These are phyloP conservation scores for Zea mays DNA, from an alignment of 176 grass and related monocot genomes.

Conservation along the genomic window Zm-B73-REFERENCE-NAM-5.0 NC_050100.1:17433501-17434000, in stretches of 20 bases:
- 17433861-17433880: constrained; percentile 99
- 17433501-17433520: constrained; percentile 92
- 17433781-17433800: constrained; percentile 26
- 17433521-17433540: constrained; percentile 96
- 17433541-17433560: constrained; percentile 98
- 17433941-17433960: constrained; percentile 72
- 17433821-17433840: constrained; percentile 26
- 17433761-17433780: constrained; percentile 51
- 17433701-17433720: constrained; percentile 99
- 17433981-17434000: constrained; percentile 36
- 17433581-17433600: constrained; percentile 98
- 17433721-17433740: constrained; percentile 99
- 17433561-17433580: constrained; percentile 98
- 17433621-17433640: constrained; percentile 27
- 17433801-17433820: not conserved
- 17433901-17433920: constrained; percentile 97
- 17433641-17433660: constrained; percentile 32
- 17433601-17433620: constrained; percentile 72
- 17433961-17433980: constrained; percentile 76
- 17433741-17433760: constrained; percentile 99
- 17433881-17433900: constrained; percentile 98
- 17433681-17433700: constrained; percentile 97
- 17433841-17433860: constrained; percentile 94
- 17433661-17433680: constrained; percentile 36
- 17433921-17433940: constrained; percentile 80